Base-by-base conservation (phyloP, 495 filamentous ascomycete genomes). In the Platismatia glauca region DNA sequence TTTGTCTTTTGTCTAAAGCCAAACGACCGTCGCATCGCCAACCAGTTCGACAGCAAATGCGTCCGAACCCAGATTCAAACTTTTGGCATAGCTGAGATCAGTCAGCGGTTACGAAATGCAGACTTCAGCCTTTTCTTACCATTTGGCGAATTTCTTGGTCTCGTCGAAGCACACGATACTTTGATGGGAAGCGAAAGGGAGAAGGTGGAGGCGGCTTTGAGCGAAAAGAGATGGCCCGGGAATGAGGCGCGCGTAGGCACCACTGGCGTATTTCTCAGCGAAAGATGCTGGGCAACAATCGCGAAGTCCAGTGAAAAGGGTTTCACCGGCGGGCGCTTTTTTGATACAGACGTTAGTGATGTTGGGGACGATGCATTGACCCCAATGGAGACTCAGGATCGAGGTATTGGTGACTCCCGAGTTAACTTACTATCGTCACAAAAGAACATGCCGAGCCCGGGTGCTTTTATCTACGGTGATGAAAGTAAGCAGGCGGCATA, bases 11-110 rank as follows among this genome's bases (percentile, higher is more conserved):
- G 94, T 68, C 77, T 98, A 57, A 97, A 98, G 74, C 94, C 94
- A 11, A 98, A 98, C 70, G 94, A 97, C 74, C 84, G 94, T 24
- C 87, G 93, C 33, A 98, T 98, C 65, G 93, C 94, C 57, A 97
- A 98, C 66, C 94, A 97, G 71, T 97, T 97, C 66, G 94, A 98
- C 72, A 96, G 91, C 78, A 97, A 98, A 74, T 97, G 92, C 71
- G 94, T 98, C 31, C 85, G 94, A 20, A 87, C 87, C 37, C 94
- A 98, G 74, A 83, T 98, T 7, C 92, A 97, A 73, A 95, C 91
- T 1, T 89, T 98, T 66, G 94, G 94, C 35, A 95, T 98, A 70
- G 91, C 93, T 7, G 94, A 98, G 69, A 96, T 98, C 72, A 96
- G 91, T 69, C 91, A 95, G 69, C 82, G 94, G 12, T 78, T 97